phyloP scores from a whole-genome alignment of 2,329 filamentous ascomycete genomes.

The Apiospora hydei region DNA sequence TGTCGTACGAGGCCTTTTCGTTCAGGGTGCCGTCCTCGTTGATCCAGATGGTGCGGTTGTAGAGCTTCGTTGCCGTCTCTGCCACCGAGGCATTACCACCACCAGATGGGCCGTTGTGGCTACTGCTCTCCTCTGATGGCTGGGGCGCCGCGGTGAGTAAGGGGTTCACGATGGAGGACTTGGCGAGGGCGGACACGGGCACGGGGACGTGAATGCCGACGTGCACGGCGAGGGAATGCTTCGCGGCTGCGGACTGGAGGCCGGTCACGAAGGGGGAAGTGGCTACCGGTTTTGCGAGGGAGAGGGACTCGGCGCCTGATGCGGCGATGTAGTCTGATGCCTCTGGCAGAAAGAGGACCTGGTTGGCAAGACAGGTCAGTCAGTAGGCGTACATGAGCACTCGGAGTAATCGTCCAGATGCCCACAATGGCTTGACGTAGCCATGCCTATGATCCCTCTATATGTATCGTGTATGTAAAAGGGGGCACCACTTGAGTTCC shows the following conservation, averaged over 20 bases:
- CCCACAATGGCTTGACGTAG: not conserved
- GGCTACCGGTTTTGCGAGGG: slow-evolving; percentile 71
- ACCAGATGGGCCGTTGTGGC: not conserved
- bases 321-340: slow-evolving; percentile 87
- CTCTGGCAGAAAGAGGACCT: slow-evolving; percentile 91
- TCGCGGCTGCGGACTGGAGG: slow-evolving; percentile 71
- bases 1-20: slow-evolving; percentile 71
- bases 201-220: slow-evolving; percentile 87
- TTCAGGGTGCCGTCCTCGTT: slow-evolving; percentile 50
- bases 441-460: not conserved
- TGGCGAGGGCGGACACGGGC: slow-evolving; percentile 43
- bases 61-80: slow-evolving; percentile 45
- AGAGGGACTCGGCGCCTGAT: slow-evolving; percentile 70
- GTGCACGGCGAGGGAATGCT: slow-evolving; percentile 74
- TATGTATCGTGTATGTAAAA: not conserved
- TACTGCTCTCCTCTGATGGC: not conserved
- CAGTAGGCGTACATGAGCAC: slow-evolving; percentile 25
- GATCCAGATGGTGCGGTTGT: slow-evolving; percentile 64
- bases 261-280: slow-evolving; percentile 79
- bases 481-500: too few relatives aligned
- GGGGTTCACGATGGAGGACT: slow-evolving; percentile 9
- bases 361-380: slow-evolving; percentile 29
- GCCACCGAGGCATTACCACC: not conserved
- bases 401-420: not conserved
- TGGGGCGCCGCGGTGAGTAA: slow-evolving; percentile 23